Evolutionary conservation across 495 filamentous ascomycete species (phyloP).

Genomic region (Terfezia boudieri): DNA sequence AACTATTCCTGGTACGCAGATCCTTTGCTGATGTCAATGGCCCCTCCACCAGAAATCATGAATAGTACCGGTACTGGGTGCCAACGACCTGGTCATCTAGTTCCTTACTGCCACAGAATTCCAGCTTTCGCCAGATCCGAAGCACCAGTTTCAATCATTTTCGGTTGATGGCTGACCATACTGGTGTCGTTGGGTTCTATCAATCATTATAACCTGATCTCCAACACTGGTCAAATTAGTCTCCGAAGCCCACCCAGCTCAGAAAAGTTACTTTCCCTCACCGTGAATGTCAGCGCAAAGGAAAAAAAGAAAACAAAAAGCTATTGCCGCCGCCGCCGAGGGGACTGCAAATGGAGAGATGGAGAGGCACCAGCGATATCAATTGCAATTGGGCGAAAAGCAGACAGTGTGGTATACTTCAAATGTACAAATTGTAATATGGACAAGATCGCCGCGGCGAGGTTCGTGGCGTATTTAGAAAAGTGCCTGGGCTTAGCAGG

Average conservation of each 20-base stretch:
- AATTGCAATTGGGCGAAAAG: slow-evolving; percentile 8
- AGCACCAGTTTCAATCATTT: too few relatives aligned
- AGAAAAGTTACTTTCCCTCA: slow-evolving; percentile 23
- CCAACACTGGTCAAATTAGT: slow-evolving; percentile 25
- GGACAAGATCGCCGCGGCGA: slow-evolving; percentile 7
- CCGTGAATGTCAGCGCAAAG: slow-evolving; percentile 6
- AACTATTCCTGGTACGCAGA: too few relatives aligned
- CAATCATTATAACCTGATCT: slow-evolving; percentile 24
- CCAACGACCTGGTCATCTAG: too few relatives aligned
- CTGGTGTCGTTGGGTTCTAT: slow-evolving; percentile 1
- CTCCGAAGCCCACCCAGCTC: slow-evolving; percentile 22
- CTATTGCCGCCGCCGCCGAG: not conserved
- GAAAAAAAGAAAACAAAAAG: slow-evolving; percentile 7
- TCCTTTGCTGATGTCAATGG: too few relatives aligned
- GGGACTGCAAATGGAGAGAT: not conserved
- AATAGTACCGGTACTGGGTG: too few relatives aligned
- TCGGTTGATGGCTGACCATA: too few relatives aligned
- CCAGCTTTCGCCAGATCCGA: too few relatives aligned
- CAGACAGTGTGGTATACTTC: slow-evolving; percentile 6
- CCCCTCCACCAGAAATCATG: too few relatives aligned
- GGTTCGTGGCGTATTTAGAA: slow-evolving; percentile 13
- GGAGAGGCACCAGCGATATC: not conserved
- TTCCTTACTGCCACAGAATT: too few relatives aligned
- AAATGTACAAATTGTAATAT: slow-evolving; percentile 11
- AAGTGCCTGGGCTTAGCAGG: slow-evolving; percentile 15